Base-by-base conservation (phyloP, 1,284 basidiomycete species). In the Rhodotorula sp. region DNA sequence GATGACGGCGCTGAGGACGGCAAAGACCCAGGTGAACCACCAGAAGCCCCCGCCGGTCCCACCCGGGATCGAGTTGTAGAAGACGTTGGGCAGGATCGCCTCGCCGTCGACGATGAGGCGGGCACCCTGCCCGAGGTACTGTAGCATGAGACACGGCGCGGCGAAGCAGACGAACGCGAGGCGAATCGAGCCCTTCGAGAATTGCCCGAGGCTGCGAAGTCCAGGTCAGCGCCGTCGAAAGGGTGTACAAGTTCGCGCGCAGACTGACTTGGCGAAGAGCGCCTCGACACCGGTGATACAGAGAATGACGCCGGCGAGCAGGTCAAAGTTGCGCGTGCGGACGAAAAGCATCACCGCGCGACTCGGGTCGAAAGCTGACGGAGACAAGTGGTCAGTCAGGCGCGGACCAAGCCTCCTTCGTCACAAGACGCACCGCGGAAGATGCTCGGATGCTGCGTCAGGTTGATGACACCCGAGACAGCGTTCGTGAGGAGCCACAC, bases 81-180 rank as follows among this genome's bases (percentile, higher is more conserved):
- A 90, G 1, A 89, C 80, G 71, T 88, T 88, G 0, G 73, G 42
- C 7, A 89, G 75, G 16, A 88, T 85, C 0, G 64, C 72, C 16
- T 84, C 83, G 8, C 86, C 85, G 67, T 87, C 83, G 1, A 75
- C 70, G 64, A 89, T 86, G 44, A 90, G 80, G 7, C 84, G 82
- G 17, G 89, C 87, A 19, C 89, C 89, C 81, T 90, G 89, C 2
- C 89, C 89, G 42, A 89, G 85, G 75, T 89, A 89, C 34, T 67
- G 52, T 0, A 90, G 81, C 1, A 88, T 70, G n/a, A 90, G 82
- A 13, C 85, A 84, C 4, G 89, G 89, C 76, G 88, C 89, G 0
- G 87, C 86, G 64, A 87, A 82, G 27, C 66, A 77, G 23, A 81
- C 77, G 76, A 90, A 89, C 0, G 76, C 77, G 84, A 88, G 45